Base-by-base conservation (phyloP, 2,329 filamentous ascomycete genomes). In the Chaetomiaceae sp. region DNA sequence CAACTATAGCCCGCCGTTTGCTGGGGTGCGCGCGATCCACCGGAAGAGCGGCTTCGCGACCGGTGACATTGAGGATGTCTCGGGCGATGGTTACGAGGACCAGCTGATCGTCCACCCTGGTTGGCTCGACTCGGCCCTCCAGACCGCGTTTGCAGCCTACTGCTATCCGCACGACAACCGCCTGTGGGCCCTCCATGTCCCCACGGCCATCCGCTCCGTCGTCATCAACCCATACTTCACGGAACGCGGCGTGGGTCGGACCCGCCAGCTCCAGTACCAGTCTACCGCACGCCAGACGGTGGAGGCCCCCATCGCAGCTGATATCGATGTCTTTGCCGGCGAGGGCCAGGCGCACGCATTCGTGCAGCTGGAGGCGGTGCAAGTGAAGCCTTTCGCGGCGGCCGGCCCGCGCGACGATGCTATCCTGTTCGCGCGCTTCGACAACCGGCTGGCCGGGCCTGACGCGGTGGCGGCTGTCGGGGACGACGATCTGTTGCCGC, bases 61-160 rank as follows among this genome's bases (percentile, higher is more conserved):
- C 2, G 42, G 41, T 1, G 6, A n/a, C 4, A 16, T 29, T 9
- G 27, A 34, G 32, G 34, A 56, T 1, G 14, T 46, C 1, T 11
- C 51, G n/a, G 43, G 18, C 18, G 42, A 33, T 9, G 18, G 10
- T 7, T 34, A 29, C 27, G 42, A 33, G 14, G 42, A 44, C 29
- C 27, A 33, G 16, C 57, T 64, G 2, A 49, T 68, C 4, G 57
- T 73, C 0, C 70, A 72, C 40, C 70, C 71, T 0, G 65, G 58
- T 0, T 55, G 62, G 2, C 58, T 74, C 0, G 71, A 73, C 37
- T 60, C 61, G 0, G 65, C 66, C 1, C 65, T 74, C 51, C 72
- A 74, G 53, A 55, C 65, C 5, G 53, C 65, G 9, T 48, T 48
- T n/a, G 25, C 18, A 0, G 46, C 46, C 2, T 45, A 32, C 16